Evolutionary conservation across 345 rosid genomes (phyloP).

Genomic region (Aquilaria sinensis): DNA sequence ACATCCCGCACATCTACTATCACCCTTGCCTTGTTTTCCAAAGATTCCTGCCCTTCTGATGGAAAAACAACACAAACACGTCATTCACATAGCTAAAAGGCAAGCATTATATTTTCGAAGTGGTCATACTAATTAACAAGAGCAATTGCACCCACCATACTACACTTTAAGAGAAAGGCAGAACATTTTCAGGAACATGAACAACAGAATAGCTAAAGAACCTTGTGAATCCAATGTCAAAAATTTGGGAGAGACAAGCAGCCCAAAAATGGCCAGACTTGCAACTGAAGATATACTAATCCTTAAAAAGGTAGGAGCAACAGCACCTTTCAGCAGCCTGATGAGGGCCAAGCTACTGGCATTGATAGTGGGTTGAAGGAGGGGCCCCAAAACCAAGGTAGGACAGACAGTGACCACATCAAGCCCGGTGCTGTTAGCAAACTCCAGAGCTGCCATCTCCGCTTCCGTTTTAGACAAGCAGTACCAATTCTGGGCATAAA

Average conservation of each 20-base stretch:
- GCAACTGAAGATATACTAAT: too few species aligned
- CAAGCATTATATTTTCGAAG: too few species aligned
- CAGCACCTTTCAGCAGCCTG: conserved; percentile 51
- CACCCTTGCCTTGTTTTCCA: background rate
- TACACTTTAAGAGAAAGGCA: too few species aligned
- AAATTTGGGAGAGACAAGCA: conserved; percentile 1
- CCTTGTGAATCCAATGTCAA: background rate
- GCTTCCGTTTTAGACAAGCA: conserved; percentile 60
- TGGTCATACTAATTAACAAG: too few species aligned
- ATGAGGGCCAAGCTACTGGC: conserved; percentile 44
- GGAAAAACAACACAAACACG: background rate
- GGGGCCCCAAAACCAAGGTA: conserved; percentile 45
- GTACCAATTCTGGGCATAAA: conserved; percentile 51
- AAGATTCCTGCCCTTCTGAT: conserved; percentile 1
- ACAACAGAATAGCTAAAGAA: background rate
- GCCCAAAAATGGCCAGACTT: too few species aligned
- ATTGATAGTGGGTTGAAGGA: conserved; percentile 46
- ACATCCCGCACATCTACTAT: conserved; percentile 61
- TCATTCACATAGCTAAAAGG: background rate
- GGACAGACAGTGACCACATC: conserved; percentile 54
- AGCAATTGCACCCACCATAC: too few species aligned
- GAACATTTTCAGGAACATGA: background rate
- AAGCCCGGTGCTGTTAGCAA: conserved; percentile 38
- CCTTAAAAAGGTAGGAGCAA: background rate
- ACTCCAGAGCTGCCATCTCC: conserved; percentile 58